Evolutionary conservation across 2,329 filamentous ascomycete species (phyloP), one percentile per base, ranked within the genome.

Genomic region (Tricladium varicosporioides): DNA sequence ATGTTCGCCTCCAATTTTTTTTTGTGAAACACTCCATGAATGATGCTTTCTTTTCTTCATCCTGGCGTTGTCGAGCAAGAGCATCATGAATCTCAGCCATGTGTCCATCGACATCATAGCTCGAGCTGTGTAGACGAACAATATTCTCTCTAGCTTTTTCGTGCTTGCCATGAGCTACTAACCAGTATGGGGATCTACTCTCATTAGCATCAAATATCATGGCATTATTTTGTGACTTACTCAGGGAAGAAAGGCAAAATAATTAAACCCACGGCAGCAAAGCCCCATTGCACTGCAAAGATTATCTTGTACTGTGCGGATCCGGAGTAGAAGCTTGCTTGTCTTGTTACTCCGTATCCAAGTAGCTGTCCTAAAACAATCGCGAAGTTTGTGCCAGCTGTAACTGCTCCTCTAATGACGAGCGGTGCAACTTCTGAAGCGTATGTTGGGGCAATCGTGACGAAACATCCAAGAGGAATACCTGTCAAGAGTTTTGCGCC

Each of bases 381-480:
- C 72, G 78, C 79, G 64, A 78, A 73, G 63, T 78, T 78, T 60
- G 78, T 74, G 51, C 78, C 80, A 1, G 78, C 78, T 0, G 76
- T 79, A 50, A 80, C 69, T 60, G 79, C 80, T 16, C 76, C 77
- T 53, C 78, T 73, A 5, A 81, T 69, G 33, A 77, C 76, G 32
- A 80, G 75, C 2, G 78, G 78, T 54, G 76, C 79, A 36, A 80
- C 77, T 62, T 80, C 78, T 33, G 74, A 75, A 13, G 61, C 63
- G 44, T 65, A 65, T 11, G 63, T 58, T 11, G 62, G 62, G 1
- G 61, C 62, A 11, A 64, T 57, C 1, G 76, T 78, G 63, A 78
- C 75, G 67, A 78, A 79, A 8, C 78, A 74, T 46, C 76, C 76
- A 75, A 76, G 78, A 1, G 76, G 76, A 48, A 79, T 72, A 51